These are phyloP conservation scores for Xanthoconium stramineum DNA, from an alignment of 768 basidiomycete genomes.

Conservation along the genomic window DNA sequence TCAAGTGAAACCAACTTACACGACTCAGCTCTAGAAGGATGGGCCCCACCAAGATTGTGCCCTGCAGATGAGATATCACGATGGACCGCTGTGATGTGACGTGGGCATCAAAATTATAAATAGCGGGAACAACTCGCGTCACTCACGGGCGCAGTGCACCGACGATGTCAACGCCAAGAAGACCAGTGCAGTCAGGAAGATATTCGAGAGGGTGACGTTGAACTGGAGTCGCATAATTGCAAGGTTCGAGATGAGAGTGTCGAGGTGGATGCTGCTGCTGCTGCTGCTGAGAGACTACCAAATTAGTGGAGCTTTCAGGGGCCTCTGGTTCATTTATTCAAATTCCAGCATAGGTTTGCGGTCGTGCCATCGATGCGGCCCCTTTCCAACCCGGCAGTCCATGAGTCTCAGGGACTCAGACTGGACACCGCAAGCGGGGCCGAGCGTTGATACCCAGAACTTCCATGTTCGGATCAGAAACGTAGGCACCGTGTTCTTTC, in stretches of 20 bases:
- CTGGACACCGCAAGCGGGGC: background rate
- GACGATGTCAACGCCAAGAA: conserved; percentile 5
- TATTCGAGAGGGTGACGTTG: background rate
- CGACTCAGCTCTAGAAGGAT: background rate
- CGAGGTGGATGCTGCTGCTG: background rate
- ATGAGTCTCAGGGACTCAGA: background rate
- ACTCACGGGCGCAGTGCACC: conserved; percentile 10
- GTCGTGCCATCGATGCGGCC: background rate
- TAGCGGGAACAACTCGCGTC: background rate
- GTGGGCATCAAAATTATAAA: background rate
- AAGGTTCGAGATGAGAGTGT: background rate
- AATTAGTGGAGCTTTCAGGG: background rate
- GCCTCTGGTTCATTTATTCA: conserved; percentile 4
- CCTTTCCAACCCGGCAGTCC: background rate
- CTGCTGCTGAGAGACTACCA: background rate
- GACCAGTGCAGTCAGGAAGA: background rate
- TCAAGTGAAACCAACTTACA: conserved; percentile 1
- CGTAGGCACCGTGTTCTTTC: background rate
- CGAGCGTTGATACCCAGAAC: background rate
- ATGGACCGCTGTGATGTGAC: conserved; percentile 1
- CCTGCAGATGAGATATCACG: background rate
- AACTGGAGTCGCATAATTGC: conserved; percentile 1
- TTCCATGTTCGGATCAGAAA: background rate
- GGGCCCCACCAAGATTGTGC: background rate
- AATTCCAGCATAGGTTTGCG: conserved; percentile 2